A percentile compares a stretch with the other conserved stretches of the same genome.
Conservation (phyloP, 2,329 filamentous ascomycete genomes). For the Dactylonectria estremocensis region DNA sequence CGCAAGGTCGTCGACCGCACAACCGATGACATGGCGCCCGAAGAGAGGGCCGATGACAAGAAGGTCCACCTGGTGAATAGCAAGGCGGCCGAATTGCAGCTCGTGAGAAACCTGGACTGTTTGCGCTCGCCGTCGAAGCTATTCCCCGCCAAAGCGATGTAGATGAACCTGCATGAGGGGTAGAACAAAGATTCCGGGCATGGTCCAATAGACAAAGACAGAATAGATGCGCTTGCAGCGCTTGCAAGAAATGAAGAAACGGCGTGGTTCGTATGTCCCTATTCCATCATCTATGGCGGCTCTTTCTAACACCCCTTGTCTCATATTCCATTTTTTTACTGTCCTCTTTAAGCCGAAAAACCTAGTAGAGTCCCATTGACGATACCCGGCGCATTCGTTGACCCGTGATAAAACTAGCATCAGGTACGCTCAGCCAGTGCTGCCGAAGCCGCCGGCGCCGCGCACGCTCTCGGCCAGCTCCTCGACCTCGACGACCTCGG, state of each 20-base stretch:
- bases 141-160: constrained; percentile 72
- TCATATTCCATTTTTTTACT: constrained; percentile 9
- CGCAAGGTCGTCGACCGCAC: constrained; percentile 63
- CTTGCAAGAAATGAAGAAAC: constrained; percentile 27
- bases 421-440: constrained; percentile 72
- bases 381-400: constrained; percentile 24
- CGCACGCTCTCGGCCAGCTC: constrained; percentile 92
- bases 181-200: constrained; percentile 14
- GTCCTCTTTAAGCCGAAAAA: constrained; percentile 9
- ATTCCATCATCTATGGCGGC: constrained; percentile 24
- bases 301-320: neutral
- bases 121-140: constrained; percentile 76
- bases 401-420: constrained; percentile 24
- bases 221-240: constrained; percentile 38
- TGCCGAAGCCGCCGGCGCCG: constrained; percentile 92
- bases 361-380: constrained; percentile 12
- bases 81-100: constrained; percentile 89
- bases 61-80: constrained; percentile 78
- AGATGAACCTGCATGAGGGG: constrained; percentile 30
- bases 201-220: constrained; percentile 23
- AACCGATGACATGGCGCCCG: constrained; percentile 58
- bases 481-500: constrained; percentile 90
- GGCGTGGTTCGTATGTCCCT: constrained; percentile 18
- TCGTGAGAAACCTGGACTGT: constrained; percentile 82
- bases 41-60: constrained; percentile 65